Evolutionary conservation across 768 basidiomycete species (phyloP).

Genomic region (Trametes coccinea): DNA sequence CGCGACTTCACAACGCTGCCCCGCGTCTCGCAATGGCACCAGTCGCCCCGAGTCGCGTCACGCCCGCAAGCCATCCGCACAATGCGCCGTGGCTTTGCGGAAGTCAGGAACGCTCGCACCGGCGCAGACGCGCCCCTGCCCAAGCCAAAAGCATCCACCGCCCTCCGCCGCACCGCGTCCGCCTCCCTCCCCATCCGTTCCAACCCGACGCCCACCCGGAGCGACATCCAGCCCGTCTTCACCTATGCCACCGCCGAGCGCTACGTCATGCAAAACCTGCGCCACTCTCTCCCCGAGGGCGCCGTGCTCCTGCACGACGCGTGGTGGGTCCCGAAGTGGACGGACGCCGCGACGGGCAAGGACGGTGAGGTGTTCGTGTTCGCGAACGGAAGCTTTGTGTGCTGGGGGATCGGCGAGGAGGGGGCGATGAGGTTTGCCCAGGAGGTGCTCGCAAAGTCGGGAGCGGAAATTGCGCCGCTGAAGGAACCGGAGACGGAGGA

Average conservation of each 20-base stretch:
- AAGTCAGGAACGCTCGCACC: background rate
- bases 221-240: conserved; percentile 75
- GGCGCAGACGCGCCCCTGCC: conserved; percentile 27
- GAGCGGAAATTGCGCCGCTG: conserved; percentile 64
- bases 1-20: background rate
- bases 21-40: conserved; percentile 2
- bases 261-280: conserved; percentile 68
- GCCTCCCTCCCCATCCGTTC: conserved; percentile 84
- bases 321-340: conserved; percentile 78
- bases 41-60: background rate
- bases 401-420: conserved; percentile 81
- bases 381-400: conserved; percentile 84
- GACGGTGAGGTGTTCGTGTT: conserved; percentile 90
- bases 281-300: conserved; percentile 50
- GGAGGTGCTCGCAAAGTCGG: conserved; percentile 56
- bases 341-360: conserved; percentile 43
- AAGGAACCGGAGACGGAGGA: conserved; percentile 82
- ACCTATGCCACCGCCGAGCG: conserved; percentile 87
- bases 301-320: conserved; percentile 70
- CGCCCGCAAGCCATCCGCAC: background rate
- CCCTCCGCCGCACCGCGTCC: conserved; percentile 79
- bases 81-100: background rate
- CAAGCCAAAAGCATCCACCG: conserved; percentile 81
- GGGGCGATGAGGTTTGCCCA: conserved; percentile 69
- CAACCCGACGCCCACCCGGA: conserved; percentile 83